Evolutionary conservation across 345 rosid genomes (phyloP).

Genomic region (Hibiscus syriacus): DNA sequence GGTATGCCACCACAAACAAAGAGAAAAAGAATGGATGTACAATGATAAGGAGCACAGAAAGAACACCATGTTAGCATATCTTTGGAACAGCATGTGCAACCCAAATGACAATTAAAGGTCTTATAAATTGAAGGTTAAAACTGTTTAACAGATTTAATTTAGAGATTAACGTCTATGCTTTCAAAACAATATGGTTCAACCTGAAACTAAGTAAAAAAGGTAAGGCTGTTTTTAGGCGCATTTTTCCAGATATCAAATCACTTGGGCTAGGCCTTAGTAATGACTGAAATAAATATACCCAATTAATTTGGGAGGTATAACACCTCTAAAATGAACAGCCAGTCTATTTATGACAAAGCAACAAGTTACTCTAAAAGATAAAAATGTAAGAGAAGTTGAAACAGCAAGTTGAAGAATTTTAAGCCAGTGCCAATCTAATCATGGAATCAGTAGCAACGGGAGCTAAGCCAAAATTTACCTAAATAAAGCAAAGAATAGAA

Average conservation of each 20-base stretch:
- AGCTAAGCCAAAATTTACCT: neutral
- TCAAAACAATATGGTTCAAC: neutral
- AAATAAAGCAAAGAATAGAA: neutral
- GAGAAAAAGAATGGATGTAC: neutral
- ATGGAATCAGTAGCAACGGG: conserved; percentile 34
- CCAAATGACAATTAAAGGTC: neutral
- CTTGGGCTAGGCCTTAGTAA: neutral
- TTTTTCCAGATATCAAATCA: conserved; percentile 1
- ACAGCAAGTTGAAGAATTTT: neutral
- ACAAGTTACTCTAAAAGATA: neutral
- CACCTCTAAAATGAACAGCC: neutral
- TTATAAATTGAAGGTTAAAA: neutral
- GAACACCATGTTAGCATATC: neutral
- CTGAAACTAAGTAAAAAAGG: neutral
- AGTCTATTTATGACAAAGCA: neutral
- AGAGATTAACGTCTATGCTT: neutral
- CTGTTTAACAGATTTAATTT: neutral
- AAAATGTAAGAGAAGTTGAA: conserved; percentile 2
- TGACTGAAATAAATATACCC: neutral
- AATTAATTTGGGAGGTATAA: neutral
- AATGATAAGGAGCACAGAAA: neutral
- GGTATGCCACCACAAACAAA: neutral
- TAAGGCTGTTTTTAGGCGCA: neutral
- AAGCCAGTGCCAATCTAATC: neutral
- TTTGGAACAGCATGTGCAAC: neutral